These are phyloP conservation scores for Cryphonectria parasitica DNA, from an alignment of 2,329 filamentous ascomycete species.

Conservation along the genomic window DNA sequence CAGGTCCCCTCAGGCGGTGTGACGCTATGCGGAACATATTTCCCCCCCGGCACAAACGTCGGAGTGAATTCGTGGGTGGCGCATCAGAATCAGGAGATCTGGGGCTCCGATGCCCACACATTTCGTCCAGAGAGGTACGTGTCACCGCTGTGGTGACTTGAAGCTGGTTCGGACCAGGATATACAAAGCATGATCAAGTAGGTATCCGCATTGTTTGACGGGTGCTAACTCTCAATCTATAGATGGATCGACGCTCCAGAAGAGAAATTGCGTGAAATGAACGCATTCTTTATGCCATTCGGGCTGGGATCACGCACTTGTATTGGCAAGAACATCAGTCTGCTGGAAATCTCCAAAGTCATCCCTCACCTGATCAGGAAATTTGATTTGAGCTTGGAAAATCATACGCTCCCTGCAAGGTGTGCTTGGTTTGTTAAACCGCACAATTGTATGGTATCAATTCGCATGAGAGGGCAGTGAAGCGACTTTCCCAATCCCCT, in stretches of 20 bases:
- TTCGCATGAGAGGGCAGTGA: not conserved
- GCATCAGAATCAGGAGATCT: slow-evolving; percentile 18
- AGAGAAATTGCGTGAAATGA: slow-evolving; percentile 10
- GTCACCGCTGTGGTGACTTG: not conserved
- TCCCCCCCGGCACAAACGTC: slow-evolving; percentile 16
- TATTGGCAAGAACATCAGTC: slow-evolving; percentile 39
- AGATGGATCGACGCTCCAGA: not conserved
- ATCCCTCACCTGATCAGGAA: slow-evolving; percentile 23
- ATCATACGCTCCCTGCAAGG: slow-evolving; percentile 4
- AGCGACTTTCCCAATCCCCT: not conserved
- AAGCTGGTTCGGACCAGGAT: not conserved
- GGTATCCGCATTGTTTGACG: not conserved
- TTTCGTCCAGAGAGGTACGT: slow-evolving; percentile 22
- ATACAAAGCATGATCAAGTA: not conserved
- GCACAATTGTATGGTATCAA: slow-evolving; percentile 2
- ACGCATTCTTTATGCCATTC: slow-evolving; percentile 41
- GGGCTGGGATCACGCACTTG: slow-evolving; percentile 55
- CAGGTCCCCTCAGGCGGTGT: slow-evolving; percentile 50
- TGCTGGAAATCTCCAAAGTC: slow-evolving; percentile 26
- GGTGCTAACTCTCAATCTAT: not conserved
- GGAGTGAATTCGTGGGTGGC: slow-evolving; percentile 37
- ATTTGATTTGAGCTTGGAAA: slow-evolving; percentile 16
- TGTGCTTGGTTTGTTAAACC: slow-evolving; percentile 22
- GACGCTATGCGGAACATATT: slow-evolving; percentile 39
- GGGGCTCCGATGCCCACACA: slow-evolving; percentile 15